A percentile compares a stretch with the other conserved stretches of the same genome.
Conservation (phyloP, 2,329 filamentous ascomycete genomes). For the Epichloe hybrida region DNA sequence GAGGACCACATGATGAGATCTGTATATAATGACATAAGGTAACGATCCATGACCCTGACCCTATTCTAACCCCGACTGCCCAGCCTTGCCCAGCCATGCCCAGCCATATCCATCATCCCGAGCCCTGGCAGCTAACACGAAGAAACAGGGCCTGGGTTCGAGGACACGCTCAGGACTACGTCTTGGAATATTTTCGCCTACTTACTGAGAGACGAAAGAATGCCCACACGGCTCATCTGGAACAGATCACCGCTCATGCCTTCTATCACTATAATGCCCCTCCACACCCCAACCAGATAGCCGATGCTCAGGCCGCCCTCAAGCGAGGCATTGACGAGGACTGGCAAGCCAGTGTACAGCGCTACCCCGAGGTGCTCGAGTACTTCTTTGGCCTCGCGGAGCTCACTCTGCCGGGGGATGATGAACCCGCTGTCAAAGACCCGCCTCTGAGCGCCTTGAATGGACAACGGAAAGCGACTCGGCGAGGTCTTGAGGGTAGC, state of each 20-base stretch:
- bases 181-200: slow-evolving; percentile 49
- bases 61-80: no score
- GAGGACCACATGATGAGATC: slow-evolving; percentile 50
- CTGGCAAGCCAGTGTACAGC: slow-evolving; percentile 61
- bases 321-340: slow-evolving; percentile 67
- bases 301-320: slow-evolving; percentile 48
- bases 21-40: slow-evolving; percentile 52
- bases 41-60: slow-evolving; percentile 10
- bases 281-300: slow-evolving; percentile 49
- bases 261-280: slow-evolving; percentile 43
- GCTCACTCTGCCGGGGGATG: slow-evolving; percentile 48
- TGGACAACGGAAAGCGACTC: slow-evolving; percentile 32
- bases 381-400: slow-evolving; percentile 65
- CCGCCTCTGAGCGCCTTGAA: slow-evolving; percentile 43
- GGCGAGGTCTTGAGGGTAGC: slow-evolving; percentile 18
- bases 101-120: no score
- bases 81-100: no score
- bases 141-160: slow-evolving; percentile 47
- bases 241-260: slow-evolving; percentile 40
- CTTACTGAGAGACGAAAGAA: slow-evolving; percentile 48
- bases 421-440: slow-evolving; percentile 44
- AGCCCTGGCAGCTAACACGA: slow-evolving; percentile 6
- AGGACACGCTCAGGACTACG: slow-evolving; percentile 52
- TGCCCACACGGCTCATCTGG: slow-evolving; percentile 40
- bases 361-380: slow-evolving; percentile 69